Base-by-base conservation (phyloP, 371 early-diverging fungal genomes). In the Mucor saturninus region DNA sequence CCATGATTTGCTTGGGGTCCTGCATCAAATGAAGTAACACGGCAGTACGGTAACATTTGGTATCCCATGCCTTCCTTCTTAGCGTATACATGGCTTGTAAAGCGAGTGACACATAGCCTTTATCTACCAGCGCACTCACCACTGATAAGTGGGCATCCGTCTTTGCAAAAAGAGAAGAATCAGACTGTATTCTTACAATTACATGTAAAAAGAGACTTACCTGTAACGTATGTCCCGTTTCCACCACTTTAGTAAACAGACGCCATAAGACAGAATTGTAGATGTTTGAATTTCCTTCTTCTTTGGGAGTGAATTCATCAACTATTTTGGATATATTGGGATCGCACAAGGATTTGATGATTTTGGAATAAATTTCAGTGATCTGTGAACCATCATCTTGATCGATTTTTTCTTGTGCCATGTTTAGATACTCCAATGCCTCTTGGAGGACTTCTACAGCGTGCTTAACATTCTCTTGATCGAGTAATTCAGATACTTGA, bases 11-110 rank as follows among this genome's bases (percentile, higher is more conserved):
- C 42, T 65, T 54, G 0, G 80, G 80, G 15, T 54, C 37, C 26
- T 74, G 73, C 59, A 76, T 65, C 15, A 76, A 54, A 52, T 79
- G 80, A 21, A 79, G 67, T 28, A 73, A 43, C 2, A 79, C 52
- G 8, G 76, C 76, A 9, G 73, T 43, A 28, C 68, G 69, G 56
- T 79, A 79, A 10, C 73, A 62, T 28, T 59, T 46, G 2, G 68
- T 69, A 43, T 76, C 71, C 80, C 80, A 79, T 13, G 59, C 57
- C 54, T 54, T 29, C 8, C 80, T 59, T 8, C 73, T 74, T 49
- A 79, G 54, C 1, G 75, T 52, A 37, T 79, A 79, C 48, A 79
- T 66, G n/a, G 74, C 75, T 55, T 74, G 72, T 14, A 76, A 56
- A 32, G 80, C 75, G 9, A 76, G 55, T 3, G 43, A 9, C 7